Percentiles rank a stretch among this genome's conserved stretches.
Evolutionary conservation across 2,329 filamentous ascomycete genomes (phyloP).

Genomic region (Alternaria sp.): DNA sequence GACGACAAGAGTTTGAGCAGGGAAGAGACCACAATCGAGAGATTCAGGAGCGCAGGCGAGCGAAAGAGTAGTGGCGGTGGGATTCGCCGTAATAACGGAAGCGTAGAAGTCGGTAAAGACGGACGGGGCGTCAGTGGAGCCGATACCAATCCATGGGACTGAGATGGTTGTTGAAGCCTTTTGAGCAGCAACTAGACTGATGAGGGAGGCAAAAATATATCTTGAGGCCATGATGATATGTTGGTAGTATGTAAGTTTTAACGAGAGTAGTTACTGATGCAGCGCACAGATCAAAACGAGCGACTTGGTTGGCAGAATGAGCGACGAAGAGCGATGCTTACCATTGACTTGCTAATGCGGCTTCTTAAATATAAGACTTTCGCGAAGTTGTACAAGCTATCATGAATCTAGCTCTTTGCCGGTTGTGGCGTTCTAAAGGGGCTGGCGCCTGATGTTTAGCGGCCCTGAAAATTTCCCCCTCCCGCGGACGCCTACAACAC

Average conservation of each 20-base stretch:
- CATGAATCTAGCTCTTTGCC: background rate
- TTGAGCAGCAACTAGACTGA: slow-evolving; percentile 24
- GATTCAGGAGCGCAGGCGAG: slow-evolving; percentile 16
- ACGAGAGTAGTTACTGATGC: background rate
- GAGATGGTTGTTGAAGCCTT: slow-evolving; percentile 17
- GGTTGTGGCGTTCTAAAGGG: slow-evolving; percentile 10
- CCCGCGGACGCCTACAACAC: background rate
- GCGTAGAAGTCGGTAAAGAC: slow-evolving; percentile 10
- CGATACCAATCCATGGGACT: slow-evolving; percentile 21
- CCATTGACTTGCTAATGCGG: background rate
- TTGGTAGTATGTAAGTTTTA: background rate
- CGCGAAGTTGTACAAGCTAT: background rate
- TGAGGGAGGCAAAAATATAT: slow-evolving; percentile 11
- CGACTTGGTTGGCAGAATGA: background rate
- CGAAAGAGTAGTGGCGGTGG: slow-evolving; percentile 20
- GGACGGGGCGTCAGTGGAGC: background rate
- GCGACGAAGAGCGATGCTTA: background rate
- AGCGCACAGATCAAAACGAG: background rate
- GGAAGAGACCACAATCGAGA: slow-evolving; percentile 33
- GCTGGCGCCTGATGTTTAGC: slow-evolving; percentile 10
- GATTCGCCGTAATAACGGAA: slow-evolving; percentile 27
- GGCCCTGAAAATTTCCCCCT: slow-evolving; percentile 5
- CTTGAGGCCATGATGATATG: slow-evolving; percentile 14
- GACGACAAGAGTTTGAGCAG: slow-evolving; percentile 25
- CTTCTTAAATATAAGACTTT: background rate